These are phyloP conservation scores for Mrakia blollopis DNA, from an alignment of 768 basidiomycete genomes.

Conservation along the genomic window DNA sequence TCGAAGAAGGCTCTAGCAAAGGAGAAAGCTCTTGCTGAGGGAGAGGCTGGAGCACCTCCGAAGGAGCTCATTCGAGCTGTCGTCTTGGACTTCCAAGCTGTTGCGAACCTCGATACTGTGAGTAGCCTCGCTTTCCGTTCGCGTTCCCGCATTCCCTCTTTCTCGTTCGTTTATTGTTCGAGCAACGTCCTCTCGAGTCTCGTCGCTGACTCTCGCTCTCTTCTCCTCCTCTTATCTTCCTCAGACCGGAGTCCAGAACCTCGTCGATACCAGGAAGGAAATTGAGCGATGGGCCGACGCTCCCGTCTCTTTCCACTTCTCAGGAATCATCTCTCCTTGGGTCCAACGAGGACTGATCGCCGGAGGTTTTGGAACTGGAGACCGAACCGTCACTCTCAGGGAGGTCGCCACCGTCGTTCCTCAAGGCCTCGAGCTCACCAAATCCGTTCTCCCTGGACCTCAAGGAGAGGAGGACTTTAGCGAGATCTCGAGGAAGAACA, in stretches of 20 bases:
- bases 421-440: slow-evolving; percentile 42
- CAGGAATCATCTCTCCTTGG: slow-evolving; percentile 40
- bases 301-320: slow-evolving; percentile 82
- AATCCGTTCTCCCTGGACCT: slow-evolving; percentile 35
- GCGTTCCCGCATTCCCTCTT: no score
- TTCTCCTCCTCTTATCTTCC: neutral
- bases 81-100: slow-evolving; percentile 82
- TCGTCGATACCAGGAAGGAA: slow-evolving; percentile 80
- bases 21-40: slow-evolving; percentile 41
- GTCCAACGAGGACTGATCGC: slow-evolving; percentile 50
- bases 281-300: slow-evolving; percentile 82
- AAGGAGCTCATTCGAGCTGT: slow-evolving; percentile 74
- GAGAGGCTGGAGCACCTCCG: slow-evolving; percentile 44
- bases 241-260: slow-evolving; percentile 73
- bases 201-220: neutral
- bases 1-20: slow-evolving; percentile 48
- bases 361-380: slow-evolving; percentile 82
- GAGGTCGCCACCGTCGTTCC: slow-evolving; percentile 79
- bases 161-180: no score
- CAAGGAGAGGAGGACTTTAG: slow-evolving; percentile 33
- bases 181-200: no score
- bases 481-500: slow-evolving; percentile 1
- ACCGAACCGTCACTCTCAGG: slow-evolving; percentile 46
- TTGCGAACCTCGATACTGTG: slow-evolving; percentile 74
- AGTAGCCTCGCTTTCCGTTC: neutral